A percentile compares a stretch with the other conserved stretches of the same genome.
phyloP scores from a whole-genome alignment of 164 flowering plant genomes.

The grape (Vitis vinifera) region ASM3070453v1 NC_081822.1:13473001-13473500 shows the following conservation, averaged over 20 bases:
- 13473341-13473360: conserved; percentile 1
- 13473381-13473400: not conserved
- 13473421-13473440: not conserved
- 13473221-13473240: conserved; percentile 4
- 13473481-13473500: not conserved
- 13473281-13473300: conserved; percentile 19
- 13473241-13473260: not conserved
- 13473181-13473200: conserved; percentile 36
- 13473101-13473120: not conserved
- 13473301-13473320: not conserved
- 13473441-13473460: not conserved
- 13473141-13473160: conserved; percentile 33
- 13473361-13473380: not conserved
- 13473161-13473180: conserved; percentile 35
- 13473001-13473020: not conserved
- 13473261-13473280: conserved; percentile 5
- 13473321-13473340: not conserved
- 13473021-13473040: not conserved
- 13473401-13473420: not conserved
- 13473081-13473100: not conserved
- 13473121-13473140: not conserved
- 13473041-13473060: not conserved
- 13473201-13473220: conserved; percentile 20
- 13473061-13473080: not conserved
- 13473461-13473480: not conserved